Percentiles rank a stretch among this genome's conserved stretches.
phyloP scores from a whole-genome alignment of 1,284 basidiomycete genomes.

The Blastosporella zonata region DNA sequence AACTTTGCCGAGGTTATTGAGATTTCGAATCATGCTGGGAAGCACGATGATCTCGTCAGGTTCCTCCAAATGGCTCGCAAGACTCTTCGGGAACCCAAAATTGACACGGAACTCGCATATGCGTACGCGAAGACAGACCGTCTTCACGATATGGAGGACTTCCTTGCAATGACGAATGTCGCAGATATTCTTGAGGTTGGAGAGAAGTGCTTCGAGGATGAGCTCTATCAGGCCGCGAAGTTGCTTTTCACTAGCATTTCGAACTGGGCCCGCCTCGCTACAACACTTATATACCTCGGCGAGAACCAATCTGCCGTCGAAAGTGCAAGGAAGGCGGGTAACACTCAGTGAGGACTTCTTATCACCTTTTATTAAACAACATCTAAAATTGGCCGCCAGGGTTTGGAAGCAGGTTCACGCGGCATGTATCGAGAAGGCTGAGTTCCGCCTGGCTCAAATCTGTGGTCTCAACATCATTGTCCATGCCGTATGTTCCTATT shows the following conservation, averaged over 20 bases:
- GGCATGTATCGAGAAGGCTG: constrained; percentile 95
- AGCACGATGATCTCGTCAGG: constrained; percentile 97
- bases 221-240: constrained; percentile 96
- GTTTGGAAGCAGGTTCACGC: constrained; percentile 99
- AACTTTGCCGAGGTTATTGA: constrained; percentile 98
- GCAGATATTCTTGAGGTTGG: constrained; percentile 95
- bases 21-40: constrained; percentile 93
- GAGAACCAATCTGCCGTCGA: constrained; percentile 99
- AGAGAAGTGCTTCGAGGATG: constrained; percentile 99
- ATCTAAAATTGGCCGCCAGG: constrained; percentile 36
- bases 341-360: constrained; percentile 78
- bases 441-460: constrained; percentile 98
- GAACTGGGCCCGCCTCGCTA: constrained; percentile 97
- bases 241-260: constrained; percentile 95
- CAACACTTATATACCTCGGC: constrained; percentile 96
- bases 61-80: constrained; percentile 99
- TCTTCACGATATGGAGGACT: constrained; percentile 99
- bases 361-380: constrained; percentile 1
- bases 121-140: constrained; percentile 97
- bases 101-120: constrained; percentile 96
- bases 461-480: constrained; percentile 95
- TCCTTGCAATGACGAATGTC: constrained; percentile 98
- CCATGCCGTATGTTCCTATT: constrained; percentile 64
- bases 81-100: constrained; percentile 93
- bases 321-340: constrained; percentile 97